A percentile compares a stretch with the other conserved stretches of the same genome.
Conservation (phyloP, 1,284 basidiomycete species). For the Gymnopus androsaceus region DNA sequence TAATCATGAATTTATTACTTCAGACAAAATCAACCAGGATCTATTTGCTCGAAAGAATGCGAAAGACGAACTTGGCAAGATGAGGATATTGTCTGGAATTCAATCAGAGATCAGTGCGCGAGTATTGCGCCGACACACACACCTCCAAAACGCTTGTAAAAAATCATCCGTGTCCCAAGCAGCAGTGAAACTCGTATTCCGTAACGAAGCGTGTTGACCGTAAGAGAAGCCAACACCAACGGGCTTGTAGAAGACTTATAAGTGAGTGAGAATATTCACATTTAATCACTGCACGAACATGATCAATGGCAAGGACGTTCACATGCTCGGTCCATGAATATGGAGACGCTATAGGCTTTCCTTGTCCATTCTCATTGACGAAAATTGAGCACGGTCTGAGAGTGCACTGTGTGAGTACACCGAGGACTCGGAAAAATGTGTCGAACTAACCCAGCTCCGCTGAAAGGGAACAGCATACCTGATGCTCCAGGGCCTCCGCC, state of each 20-base stretch:
- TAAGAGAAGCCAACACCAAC: background rate
- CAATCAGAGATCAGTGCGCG: background rate
- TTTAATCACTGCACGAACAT: background rate
- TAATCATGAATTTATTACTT: background rate
- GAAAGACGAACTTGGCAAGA: background rate
- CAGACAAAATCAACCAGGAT: background rate
- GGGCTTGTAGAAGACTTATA: background rate
- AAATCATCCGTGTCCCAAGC: conserved; percentile 1
- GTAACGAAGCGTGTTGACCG: background rate
- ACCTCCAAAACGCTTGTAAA: background rate
- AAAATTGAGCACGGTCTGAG: too few species aligned
- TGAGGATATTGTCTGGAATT: background rate
- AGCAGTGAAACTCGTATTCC: background rate
- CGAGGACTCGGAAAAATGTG: conserved; percentile 14
- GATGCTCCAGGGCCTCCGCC: background rate
- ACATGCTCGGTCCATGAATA: background rate
- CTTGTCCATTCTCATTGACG: background rate
- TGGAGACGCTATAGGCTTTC: background rate
- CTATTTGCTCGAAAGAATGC: background rate
- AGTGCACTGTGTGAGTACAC: background rate
- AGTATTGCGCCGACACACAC: background rate
- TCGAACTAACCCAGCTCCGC: conserved; percentile 12
- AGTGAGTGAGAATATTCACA: background rate
- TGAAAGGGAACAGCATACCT: background rate
- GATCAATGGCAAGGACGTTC: background rate